Base-by-base conservation (phyloP, 805 yeast species). In the Candida pseudofarinosa region DNA sequence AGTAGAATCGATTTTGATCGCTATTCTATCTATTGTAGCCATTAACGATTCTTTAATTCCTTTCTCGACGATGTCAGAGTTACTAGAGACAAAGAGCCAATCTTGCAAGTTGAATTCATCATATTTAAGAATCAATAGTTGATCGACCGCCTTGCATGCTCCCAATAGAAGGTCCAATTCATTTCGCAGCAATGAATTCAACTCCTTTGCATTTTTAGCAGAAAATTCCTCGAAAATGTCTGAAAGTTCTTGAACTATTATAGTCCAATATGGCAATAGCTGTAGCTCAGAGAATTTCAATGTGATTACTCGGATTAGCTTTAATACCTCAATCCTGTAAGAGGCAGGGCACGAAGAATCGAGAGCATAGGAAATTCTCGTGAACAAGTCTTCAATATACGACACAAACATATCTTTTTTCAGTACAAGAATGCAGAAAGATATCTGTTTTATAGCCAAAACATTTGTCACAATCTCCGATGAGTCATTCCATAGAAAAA, bases 81-180 rank as follows among this genome's bases (percentile, higher is more conserved):
- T 80, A 52, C 85, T 88, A 19, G 81, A 73, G 8, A 91, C 77
- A 56, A 88, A 93, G 1, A 93, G 67, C 98, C 98, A 91, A 54
- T 88, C 93, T 47, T 78, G 57, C 60, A 79, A 56, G 62, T 81
- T 83, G 69, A 91, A 74, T 44, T 88, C 96, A 56, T 90, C 97
- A 34, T 74, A 73, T 31, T 81, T 79, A 43, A 89, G 51, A 1
- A 84, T 69, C 16, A 91, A 59, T 17, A 89, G 59, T 23, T 85
- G 73, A 56, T 91, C 99, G 37, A 93, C 66, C 13, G 93, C 65
- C 59, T 90, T 91, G 54, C 88, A 83, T 0, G 84, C 85, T 43
- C 77, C 76, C 28, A 83, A 64, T 2, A 80, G 51, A 12, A 77
- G 55, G 18, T 54, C 57, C 28, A 73, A 53, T 20, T 77, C 74